These are phyloP conservation scores for Panaeolus cyanescens DNA, from an alignment of 768 basidiomycete genomes.

Conservation along the genomic window DNA sequence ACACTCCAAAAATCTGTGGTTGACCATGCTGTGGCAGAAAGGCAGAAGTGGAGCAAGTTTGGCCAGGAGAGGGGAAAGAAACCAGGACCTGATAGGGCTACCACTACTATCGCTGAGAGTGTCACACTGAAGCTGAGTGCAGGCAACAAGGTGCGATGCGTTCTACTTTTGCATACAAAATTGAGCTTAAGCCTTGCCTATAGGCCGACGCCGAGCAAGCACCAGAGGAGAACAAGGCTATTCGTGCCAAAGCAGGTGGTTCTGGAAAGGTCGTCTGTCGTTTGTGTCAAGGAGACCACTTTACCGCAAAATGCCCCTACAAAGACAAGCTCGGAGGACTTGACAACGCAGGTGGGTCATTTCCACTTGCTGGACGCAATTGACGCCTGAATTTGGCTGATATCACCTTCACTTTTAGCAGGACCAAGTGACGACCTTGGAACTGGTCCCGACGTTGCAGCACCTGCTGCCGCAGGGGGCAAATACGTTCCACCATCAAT, in stretches of 20 bases:
- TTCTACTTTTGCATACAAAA: background rate
- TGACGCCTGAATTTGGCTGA: background rate
- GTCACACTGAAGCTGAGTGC: conserved; percentile 49
- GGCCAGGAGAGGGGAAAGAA: conserved; percentile 88
- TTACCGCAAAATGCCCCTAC: conserved; percentile 98
- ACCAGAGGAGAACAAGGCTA: conserved; percentile 67
- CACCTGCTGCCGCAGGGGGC: conserved; percentile 50
- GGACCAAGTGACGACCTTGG: conserved; percentile 42
- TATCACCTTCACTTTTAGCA: conserved; percentile 26
- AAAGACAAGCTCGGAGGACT: conserved; percentile 88
- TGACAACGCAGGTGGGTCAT: conserved; percentile 53
- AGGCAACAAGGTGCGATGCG: conserved; percentile 58
- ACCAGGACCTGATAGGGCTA: conserved; percentile 88
- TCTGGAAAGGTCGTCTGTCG: conserved; percentile 91
- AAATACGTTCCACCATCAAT: conserved; percentile 96
- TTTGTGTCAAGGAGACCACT: conserved; percentile 95
- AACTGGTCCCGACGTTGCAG: conserved; percentile 34
- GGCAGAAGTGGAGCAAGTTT: conserved; percentile 93
- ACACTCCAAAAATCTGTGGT: conserved; percentile 89
- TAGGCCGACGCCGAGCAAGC: conserved; percentile 63
- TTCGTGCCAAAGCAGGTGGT: conserved; percentile 68
- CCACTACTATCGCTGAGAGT: conserved; percentile 84
- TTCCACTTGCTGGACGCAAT: background rate
- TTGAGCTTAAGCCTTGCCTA: background rate
- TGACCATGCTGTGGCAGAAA: conserved; percentile 92